Percentiles rank a stretch among this genome's conserved stretches.
phyloP scores from a whole-genome alignment of 2,329 filamentous ascomycete species.

The Talaromyces amestolkiae region DNA sequence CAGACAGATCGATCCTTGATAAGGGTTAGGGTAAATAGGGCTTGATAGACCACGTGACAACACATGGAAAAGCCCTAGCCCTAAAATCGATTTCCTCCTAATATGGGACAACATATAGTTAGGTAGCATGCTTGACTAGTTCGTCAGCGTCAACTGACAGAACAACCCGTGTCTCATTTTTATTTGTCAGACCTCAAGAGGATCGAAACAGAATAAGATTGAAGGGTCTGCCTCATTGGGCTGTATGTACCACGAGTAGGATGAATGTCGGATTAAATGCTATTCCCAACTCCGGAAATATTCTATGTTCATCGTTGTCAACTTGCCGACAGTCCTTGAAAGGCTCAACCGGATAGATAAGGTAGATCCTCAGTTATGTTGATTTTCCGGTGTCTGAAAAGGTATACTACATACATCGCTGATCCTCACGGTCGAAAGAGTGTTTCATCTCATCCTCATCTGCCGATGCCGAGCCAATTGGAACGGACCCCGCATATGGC shows the following conservation, averaged over 20 bases:
- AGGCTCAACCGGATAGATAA: neutral
- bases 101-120: neutral
- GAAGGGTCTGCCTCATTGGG: too few relatives aligned
- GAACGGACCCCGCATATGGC: constrained; percentile 1
- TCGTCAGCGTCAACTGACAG: neutral
- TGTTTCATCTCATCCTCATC: neutral
- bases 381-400: constrained; percentile 9
- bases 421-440: neutral
- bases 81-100: neutral
- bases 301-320: neutral
- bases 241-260: neutral
- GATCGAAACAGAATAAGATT: neutral
- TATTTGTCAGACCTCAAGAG: neutral
- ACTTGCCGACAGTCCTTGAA: neutral
- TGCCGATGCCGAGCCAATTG: constrained; percentile 10
- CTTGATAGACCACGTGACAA: neutral
- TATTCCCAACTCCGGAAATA: neutral
- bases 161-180: neutral
- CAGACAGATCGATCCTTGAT: neutral
- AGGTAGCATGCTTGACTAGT: neutral
- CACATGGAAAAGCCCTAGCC: neutral
- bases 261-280: neutral
- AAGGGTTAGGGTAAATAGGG: neutral
- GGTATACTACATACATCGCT: neutral
- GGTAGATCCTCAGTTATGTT: too few relatives aligned